Conservation (phyloP, 192 early-diverging fungal genomes). For the Podila horticola region DNA sequence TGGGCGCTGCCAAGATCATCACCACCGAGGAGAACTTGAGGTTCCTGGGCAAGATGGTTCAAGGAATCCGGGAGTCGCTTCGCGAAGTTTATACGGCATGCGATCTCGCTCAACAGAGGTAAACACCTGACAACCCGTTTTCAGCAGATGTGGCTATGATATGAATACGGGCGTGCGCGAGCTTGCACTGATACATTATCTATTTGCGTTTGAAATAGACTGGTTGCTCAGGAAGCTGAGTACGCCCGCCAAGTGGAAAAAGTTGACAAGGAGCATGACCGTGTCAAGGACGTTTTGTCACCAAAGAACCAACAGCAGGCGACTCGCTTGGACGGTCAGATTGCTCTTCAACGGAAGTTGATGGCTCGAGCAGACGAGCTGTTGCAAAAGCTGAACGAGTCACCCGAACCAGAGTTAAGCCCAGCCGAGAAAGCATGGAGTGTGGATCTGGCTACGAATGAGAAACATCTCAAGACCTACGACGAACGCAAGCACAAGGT, state of each 20-base stretch:
- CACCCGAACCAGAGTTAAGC: conserved; percentile 69
- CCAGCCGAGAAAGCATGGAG: conserved; percentile 66
- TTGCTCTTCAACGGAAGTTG: conserved; percentile 53
- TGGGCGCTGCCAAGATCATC: conserved; percentile 53
- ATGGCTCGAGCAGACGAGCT: conserved; percentile 65
- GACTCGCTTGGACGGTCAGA: conserved; percentile 53
- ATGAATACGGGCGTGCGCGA: not conserved
- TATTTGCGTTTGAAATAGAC: conserved; percentile 20
- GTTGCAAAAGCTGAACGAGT: conserved; percentile 69
- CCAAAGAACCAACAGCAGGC: conserved; percentile 56
- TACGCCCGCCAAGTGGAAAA: conserved; percentile 56
- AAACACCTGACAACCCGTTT: not conserved
- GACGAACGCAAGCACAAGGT: conserved; percentile 30
- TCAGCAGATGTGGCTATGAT: too few relatives aligned
- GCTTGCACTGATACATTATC: conserved; percentile 10
- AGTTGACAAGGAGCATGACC: conserved; percentile 53
- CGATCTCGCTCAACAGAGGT: conserved; percentile 39
- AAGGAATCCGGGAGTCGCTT: conserved; percentile 44
- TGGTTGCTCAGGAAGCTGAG: conserved; percentile 51
- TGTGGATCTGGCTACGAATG: conserved; percentile 38
- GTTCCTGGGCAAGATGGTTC: conserved; percentile 53
- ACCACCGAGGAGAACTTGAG: conserved; percentile 56
- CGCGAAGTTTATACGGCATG: conserved; percentile 47
- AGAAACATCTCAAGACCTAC: conserved; percentile 17
- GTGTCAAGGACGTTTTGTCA: conserved; percentile 47